Evolutionary conservation across 2,329 filamentous ascomycete species (phyloP).

Genomic region (Trichoderma sp.): DNA sequence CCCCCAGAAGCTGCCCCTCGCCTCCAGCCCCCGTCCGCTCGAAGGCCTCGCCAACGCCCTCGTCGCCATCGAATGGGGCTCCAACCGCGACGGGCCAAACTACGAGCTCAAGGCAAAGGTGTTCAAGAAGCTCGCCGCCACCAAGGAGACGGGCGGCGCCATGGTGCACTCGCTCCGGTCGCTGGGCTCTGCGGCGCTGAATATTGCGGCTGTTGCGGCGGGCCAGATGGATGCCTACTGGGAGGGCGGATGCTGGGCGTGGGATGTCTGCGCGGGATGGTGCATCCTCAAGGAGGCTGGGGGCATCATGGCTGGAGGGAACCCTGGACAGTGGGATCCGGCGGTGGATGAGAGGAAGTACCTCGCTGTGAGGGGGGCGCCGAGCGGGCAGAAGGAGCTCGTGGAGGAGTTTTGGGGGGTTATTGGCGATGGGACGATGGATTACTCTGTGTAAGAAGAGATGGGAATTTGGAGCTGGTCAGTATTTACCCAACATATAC

Average conservation of each 20-base stretch:
- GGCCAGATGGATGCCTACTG: slow-evolving; percentile 75
- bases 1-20: slow-evolving; percentile 44
- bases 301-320: slow-evolving; percentile 70
- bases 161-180: slow-evolving; percentile 78
- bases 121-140: slow-evolving; percentile 61
- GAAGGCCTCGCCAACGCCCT: slow-evolving; percentile 62
- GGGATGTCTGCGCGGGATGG: slow-evolving; percentile 84
- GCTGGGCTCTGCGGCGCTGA: slow-evolving; percentile 73
- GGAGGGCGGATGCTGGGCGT: slow-evolving; percentile 83
- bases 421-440: slow-evolving; percentile 56
- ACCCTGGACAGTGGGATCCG: slow-evolving; percentile 71
- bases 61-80: slow-evolving; percentile 74
- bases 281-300: slow-evolving; percentile 74
- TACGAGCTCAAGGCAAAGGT: slow-evolving; percentile 69
- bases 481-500: background rate
- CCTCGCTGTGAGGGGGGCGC: slow-evolving; percentile 62
- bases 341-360: slow-evolving; percentile 62
- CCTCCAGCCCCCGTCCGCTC: slow-evolving; percentile 56
- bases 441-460: slow-evolving; percentile 39
- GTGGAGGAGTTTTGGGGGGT: slow-evolving; percentile 66
- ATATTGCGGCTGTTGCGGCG: slow-evolving; percentile 70
- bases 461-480: background rate
- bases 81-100: slow-evolving; percentile 66
- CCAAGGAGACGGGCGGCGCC: slow-evolving; percentile 63
- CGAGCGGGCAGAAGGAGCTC: slow-evolving; percentile 60